Base-by-base conservation (phyloP, 2,329 filamentous ascomycete genomes). In the Scedosporium boydii region DNA sequence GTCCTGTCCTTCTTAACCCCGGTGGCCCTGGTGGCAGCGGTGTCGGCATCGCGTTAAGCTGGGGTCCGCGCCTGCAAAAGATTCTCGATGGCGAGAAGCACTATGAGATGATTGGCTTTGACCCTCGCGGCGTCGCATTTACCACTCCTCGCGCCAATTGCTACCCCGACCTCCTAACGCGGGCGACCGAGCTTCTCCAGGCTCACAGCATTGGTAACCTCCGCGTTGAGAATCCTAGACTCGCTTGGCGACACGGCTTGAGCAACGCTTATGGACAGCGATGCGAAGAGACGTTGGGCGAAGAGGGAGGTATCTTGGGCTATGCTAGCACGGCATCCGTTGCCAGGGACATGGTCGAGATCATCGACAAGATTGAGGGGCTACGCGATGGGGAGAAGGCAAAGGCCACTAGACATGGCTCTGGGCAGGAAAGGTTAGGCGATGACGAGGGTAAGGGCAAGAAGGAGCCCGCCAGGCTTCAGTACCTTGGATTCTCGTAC, bases 401-500 rank as follows among this genome's bases (percentile, higher is more conserved):
- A 67, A 14, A 57, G 57, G 23, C 12, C 48, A 16, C 44, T 5
- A 48, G 16, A 4, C 58, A 9, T 41, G 57, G 9, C 34, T 59
- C 2, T 65, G 68, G 51, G 58, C 67, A 60, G 65, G 65, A 53
- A 34, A 44, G n/a, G 58, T 26, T 44, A 41, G 51, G 29, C 21
- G 44, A 48, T 3, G 51, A 18, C 7, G 9, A 16, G 16, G 23
- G 21, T 9, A 46, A 27, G 23, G 64, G 64, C 23, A 56, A 61
- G 38, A 63, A 64, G 41, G 57, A 66, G 1, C 59, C 65, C 2
- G 63, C 69, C 3, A 65, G 69, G 12, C 65, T 82, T 34, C 77
- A 78, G 66, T 83, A 81, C 65, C 76, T 78, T 71, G 80, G 81
- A 0, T 76, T 82, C 60, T 81, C 78, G 5, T 83, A 83, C 18